Evolutionary conservation across 2,329 filamentous ascomycete genomes (phyloP), one percentile per base, ranked within the genome.

Genomic region (Curvularia eragrostidis): DNA sequence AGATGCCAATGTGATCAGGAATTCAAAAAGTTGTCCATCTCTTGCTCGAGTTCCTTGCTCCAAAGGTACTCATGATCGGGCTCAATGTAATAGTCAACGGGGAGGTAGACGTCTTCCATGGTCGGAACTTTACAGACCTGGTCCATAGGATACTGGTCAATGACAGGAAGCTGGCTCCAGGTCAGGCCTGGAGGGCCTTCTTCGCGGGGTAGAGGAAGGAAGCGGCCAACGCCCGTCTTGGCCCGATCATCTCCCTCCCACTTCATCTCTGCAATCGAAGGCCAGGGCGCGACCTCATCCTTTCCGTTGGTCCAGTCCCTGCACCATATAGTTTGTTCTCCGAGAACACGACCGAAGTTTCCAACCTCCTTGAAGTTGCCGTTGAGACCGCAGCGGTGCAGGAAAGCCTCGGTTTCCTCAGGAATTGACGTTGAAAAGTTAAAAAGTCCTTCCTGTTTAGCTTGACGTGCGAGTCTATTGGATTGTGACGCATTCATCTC

Each of bases 181-280:
- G 69, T 66, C 18, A 81, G 74, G 3, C 73, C 75, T 4, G 69
- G 66, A 46, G 78, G 76, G n/a, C 73, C 74, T 6, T 71, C 64
- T 46, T 80, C 75, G 5, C 80, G 78, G 30, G 80, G 80, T 10
- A 78, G 63, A n/a, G 77, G 75, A 4, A 77, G 67, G 62, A 76
- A 82, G 18, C 80, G 67, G 21, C 79, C 78, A 42, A 76, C 73
- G 32, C 67, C 68, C 2, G 78, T 81, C 41, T 79, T 75, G 13
- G 80, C 78, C 10, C 80, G 77, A 30, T 80, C 79, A 39, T 80
- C 77, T 0, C 80, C 80, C 60, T 82, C 80, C 74, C 80, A 82
- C 60, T 79, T 79, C 68, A 78, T 69, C 68, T 82, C 80, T 10
- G 73, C 65, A 5, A 64, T 42, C 10, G 66, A 65, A 0, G 80